phyloP scores from a whole-genome alignment of 805 yeast species.

The Ogataea zsoltii region DNA sequence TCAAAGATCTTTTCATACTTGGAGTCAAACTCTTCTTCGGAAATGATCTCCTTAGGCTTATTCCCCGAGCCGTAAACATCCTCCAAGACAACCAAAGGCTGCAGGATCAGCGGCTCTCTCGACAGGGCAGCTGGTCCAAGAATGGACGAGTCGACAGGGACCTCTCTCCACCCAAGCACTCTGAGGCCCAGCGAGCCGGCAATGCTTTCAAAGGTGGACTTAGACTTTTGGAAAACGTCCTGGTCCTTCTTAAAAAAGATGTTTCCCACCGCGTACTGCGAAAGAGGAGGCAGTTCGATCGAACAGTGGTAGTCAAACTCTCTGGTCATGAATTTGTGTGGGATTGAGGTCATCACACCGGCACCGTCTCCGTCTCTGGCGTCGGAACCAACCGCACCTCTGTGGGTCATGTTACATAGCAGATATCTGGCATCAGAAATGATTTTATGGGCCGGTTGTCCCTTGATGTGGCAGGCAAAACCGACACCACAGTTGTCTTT shows the following conservation, averaged over 20 bases:
- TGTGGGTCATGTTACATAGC: conserved; percentile 96
- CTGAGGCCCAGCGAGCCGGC: conserved; percentile 75
- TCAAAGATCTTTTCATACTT: conserved; percentile 68
- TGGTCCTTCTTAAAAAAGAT: conserved; percentile 89
- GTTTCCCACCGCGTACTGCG: conserved; percentile 95
- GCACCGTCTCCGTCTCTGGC: conserved; percentile 99
- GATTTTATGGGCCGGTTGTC: conserved; percentile 83
- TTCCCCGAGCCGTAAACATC: conserved; percentile 45
- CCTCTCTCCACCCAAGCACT: conserved; percentile 92
- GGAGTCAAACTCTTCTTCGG: conserved; percentile 54
- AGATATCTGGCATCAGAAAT: conserved; percentile 86
- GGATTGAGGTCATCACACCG: conserved; percentile 90
- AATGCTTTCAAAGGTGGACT: conserved; percentile 74
- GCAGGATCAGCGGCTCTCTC: conserved; percentile 87
- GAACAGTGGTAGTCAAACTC: conserved; percentile 76
- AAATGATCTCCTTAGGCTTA: conserved; percentile 34
- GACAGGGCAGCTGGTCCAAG: conserved; percentile 93
- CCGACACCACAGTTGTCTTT: conserved; percentile 99
- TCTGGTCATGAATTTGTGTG: conserved; percentile 81
- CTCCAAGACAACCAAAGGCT: conserved; percentile 83
- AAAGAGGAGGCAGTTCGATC: conserved; percentile 68
- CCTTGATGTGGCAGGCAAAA: conserved; percentile 92
- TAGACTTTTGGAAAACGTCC: conserved; percentile 65
- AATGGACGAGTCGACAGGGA: conserved; percentile 92
- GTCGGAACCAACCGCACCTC: conserved; percentile 96